phyloP scores from a whole-genome alignment of 106 monocot genomes.

The Allium cepa region DNA sequence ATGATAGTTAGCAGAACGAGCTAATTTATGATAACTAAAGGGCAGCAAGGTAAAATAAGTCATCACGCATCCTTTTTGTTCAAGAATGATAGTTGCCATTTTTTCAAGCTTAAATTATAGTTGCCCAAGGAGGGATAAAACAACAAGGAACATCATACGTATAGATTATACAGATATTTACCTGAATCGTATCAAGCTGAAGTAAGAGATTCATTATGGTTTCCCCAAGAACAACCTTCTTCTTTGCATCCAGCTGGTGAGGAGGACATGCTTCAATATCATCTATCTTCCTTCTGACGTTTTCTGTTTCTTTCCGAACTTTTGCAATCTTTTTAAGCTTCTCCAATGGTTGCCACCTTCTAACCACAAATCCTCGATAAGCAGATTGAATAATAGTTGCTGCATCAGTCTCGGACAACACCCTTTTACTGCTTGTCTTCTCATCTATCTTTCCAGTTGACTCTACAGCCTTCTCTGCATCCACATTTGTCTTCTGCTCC shows the following conservation, averaged over 20 bases:
- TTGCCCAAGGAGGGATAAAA: background rate
- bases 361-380: constrained; percentile 52
- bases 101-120: background rate
- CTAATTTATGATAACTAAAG: too few species aligned
- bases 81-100: background rate
- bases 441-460: constrained; percentile 2
- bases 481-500: background rate
- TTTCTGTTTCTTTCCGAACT: constrained; percentile 18
- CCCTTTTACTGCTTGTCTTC: constrained; percentile 3
- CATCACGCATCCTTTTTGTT: background rate
- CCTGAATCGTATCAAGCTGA: constrained; percentile 73
- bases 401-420: constrained; percentile 36
- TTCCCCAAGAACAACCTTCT: constrained; percentile 33
- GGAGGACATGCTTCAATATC: constrained; percentile 15
- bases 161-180: constrained; percentile 3
- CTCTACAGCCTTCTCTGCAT: background rate
- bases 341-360: constrained; percentile 46
- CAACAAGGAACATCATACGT: background rate
- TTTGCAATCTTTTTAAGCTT: constrained; percentile 44
- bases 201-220: constrained; percentile 74
- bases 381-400: constrained; percentile 51
- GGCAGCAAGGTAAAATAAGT: too few species aligned
- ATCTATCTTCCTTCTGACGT: constrained; percentile 21
- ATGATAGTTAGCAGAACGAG: too few species aligned
- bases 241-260: constrained; percentile 21